Conservation (phyloP, 306 rosid species). For the Vigna unguiculata region DNA sequence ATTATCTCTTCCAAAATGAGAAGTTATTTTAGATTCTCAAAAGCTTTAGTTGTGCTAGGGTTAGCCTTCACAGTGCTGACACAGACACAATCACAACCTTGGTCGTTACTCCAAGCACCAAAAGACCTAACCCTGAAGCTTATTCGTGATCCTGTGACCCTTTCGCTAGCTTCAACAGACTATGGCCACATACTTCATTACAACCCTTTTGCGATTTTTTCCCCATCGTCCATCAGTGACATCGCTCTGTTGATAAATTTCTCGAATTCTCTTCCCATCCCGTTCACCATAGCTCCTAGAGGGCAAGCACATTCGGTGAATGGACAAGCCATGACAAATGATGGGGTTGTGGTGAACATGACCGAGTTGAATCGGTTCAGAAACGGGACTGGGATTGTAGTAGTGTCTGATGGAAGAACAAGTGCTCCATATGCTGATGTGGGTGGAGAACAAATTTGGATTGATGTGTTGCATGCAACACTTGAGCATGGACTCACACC, state of each 20-base stretch:
- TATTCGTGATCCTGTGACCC: conserved; percentile 51
- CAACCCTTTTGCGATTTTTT: conserved; percentile 54
- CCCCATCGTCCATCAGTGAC: conserved; percentile 59
- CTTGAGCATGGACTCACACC: conserved; percentile 64
- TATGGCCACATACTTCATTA: conserved; percentile 63
- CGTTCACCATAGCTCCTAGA: conserved; percentile 65
- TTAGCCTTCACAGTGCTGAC: conserved; percentile 2
- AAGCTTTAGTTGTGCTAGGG: conserved; percentile 31
- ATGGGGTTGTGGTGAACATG: conserved; percentile 89
- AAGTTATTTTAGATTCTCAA: background rate
- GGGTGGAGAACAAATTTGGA: conserved; percentile 85
- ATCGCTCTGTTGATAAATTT: conserved; percentile 50
- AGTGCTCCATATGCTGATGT: conserved; percentile 64
- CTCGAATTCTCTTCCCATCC: conserved; percentile 49
- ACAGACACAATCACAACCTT: conserved; percentile 3
- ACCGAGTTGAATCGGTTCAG: conserved; percentile 37
- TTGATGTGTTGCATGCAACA: conserved; percentile 67
- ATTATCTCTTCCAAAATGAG: conserved; percentile 27
- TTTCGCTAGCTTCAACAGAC: conserved; percentile 66
- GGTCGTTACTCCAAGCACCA: conserved; percentile 50
- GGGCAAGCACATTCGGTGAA: conserved; percentile 83
- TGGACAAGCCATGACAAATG: conserved; percentile 72
- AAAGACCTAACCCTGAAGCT: conserved; percentile 41
- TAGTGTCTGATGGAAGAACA: conserved; percentile 34
- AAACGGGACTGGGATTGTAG: conserved; percentile 48